Conservation (phyloP, 805 yeast species). For the Kodamaea fukazawae region DNA sequence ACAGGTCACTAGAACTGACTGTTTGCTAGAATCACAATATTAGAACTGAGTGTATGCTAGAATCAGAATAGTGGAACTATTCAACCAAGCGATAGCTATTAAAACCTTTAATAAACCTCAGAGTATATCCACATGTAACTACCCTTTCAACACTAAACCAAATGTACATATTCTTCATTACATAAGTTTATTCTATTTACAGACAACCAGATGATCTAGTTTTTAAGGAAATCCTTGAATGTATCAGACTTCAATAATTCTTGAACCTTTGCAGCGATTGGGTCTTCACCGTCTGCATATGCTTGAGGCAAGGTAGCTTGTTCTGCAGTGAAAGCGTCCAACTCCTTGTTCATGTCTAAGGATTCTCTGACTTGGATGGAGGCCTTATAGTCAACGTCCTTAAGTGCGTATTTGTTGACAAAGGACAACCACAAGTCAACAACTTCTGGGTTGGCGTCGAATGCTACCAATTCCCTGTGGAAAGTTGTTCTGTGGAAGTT, state of each 20-base stretch:
- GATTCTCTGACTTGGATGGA: conserved; percentile 48
- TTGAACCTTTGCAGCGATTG: conserved; percentile 63
- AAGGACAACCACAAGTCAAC: conserved; percentile 79
- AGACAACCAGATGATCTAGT: conserved; percentile 2
- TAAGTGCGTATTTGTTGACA: conserved; percentile 68
- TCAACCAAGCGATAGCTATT: no score
- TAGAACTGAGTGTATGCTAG: no score
- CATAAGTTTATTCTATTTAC: conserved; percentile 5
- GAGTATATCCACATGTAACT: no score
- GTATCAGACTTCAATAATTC: conserved; percentile 69
- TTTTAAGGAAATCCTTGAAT: conserved; percentile 40
- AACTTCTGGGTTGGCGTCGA: conserved; percentile 83
- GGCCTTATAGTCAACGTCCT: conserved; percentile 84
- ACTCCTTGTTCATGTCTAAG: conserved; percentile 29
- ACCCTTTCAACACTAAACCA: no score
- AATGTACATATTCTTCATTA: not conserved
- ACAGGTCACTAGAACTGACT: no score
- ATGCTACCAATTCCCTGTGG: conserved; percentile 68
- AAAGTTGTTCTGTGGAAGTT: conserved; percentile 88
- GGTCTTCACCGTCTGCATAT: conserved; percentile 34
- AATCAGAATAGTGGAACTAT: no score
- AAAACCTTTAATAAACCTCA: no score
- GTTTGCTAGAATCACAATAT: no score
- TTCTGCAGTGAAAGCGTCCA: conserved; percentile 31
- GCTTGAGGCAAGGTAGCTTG: conserved; percentile 33